Conservation (phyloP, 2,329 filamentous ascomycete species). For the Didymella lethalis region DNA sequence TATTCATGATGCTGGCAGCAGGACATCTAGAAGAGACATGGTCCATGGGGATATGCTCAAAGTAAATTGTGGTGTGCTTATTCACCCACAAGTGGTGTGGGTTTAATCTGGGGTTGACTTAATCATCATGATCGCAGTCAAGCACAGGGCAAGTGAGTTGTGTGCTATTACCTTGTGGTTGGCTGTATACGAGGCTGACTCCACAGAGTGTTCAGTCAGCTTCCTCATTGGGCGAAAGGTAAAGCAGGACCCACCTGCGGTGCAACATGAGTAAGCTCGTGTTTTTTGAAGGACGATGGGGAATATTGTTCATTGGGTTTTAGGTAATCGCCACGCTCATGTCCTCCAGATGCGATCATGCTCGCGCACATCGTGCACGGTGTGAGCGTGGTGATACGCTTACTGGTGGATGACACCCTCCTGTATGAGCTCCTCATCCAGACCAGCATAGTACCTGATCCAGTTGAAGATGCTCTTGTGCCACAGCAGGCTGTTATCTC, state of each 20-base stretch:
- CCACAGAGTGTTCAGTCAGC: background rate
- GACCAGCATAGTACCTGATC: constrained; percentile 45
- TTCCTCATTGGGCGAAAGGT: background rate
- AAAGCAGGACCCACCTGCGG: background rate
- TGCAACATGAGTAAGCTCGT: background rate
- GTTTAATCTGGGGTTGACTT: background rate
- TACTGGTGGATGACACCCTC: constrained; percentile 47
- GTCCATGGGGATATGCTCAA: background rate
- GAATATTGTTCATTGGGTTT: background rate
- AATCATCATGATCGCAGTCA: background rate
- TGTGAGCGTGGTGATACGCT: background rate
- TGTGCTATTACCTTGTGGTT: background rate
- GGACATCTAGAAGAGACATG: background rate
- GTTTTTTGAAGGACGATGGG: background rate
- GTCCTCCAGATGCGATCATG: background rate
- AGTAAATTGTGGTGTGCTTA: background rate
- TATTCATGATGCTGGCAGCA: background rate
- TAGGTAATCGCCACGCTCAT: background rate
- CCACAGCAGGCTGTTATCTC: constrained; percentile 90
- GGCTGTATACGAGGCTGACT: background rate
- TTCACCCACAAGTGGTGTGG: background rate
- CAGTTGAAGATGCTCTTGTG: constrained; percentile 63
- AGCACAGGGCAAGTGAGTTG: background rate
- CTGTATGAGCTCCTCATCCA: constrained; percentile 42
- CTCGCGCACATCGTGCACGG: background rate